phyloP scores from a whole-genome alignment of 202 grass and related monocot species.

The Setaria italica region DNA sequence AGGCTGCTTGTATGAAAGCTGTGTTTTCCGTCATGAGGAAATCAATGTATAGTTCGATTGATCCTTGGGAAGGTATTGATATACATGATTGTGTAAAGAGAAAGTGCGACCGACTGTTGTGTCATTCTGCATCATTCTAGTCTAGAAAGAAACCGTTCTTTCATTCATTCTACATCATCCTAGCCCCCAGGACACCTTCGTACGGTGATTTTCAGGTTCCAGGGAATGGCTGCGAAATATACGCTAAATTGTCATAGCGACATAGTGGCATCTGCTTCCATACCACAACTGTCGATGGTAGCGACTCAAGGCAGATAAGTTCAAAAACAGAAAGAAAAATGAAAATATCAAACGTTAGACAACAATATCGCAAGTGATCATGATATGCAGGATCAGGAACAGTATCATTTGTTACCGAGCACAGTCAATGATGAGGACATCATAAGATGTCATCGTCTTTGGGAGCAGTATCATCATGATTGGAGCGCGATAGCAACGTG shows the following conservation, averaged over 20 bases:
- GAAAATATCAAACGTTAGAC: neutral
- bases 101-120: conserved; percentile 44
- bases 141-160: conserved; percentile 36
- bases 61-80: conserved; percentile 45
- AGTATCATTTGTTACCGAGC: neutral
- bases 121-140: conserved; percentile 40
- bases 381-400: conserved; percentile 19
- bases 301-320: neutral
- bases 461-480: conserved; percentile 34
- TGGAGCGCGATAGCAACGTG: conserved; percentile 17
- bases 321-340: neutral
- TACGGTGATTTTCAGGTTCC: neutral
- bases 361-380: neutral
- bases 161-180: neutral
- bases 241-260: neutral
- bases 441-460: conserved; percentile 22
- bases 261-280: neutral
- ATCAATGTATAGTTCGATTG: conserved; percentile 65
- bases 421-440: conserved; percentile 44
- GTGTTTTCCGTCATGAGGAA: conserved; percentile 51
- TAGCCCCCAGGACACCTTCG: neutral
- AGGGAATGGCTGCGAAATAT: neutral
- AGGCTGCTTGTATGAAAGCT: conserved; percentile 53
- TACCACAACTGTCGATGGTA: neutral
- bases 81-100: conserved; percentile 61